Conservation (phyloP, 2,329 filamentous ascomycete species). For the Dactylellina parvicollis region DNA sequence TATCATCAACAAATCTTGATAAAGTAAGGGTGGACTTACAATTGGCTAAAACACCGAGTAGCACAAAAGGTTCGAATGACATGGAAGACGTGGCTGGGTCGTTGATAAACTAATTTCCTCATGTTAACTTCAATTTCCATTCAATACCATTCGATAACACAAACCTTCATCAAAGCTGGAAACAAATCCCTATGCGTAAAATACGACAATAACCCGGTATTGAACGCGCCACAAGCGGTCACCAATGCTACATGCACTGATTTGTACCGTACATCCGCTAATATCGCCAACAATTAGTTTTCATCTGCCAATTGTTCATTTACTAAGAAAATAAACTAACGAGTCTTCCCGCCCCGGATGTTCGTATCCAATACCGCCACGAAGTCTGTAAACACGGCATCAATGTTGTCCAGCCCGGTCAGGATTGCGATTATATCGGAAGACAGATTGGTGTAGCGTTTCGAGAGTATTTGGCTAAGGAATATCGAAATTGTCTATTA, state of each 20-base stretch:
- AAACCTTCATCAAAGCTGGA: constrained; percentile 90
- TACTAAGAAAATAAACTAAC: constrained; percentile 72
- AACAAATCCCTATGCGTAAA: constrained; percentile 95
- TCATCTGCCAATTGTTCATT: constrained; percentile 78
- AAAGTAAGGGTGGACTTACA: constrained; percentile 62
- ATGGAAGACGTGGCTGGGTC: constrained; percentile 74
- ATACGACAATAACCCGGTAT: constrained; percentile 92
- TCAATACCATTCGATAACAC: constrained; percentile 48
- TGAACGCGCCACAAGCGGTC: constrained; percentile 91
- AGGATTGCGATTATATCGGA: constrained; percentile 92
- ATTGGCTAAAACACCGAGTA: constrained; percentile 88
- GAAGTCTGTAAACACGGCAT: constrained; percentile 86
- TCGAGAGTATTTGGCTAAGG: constrained; percentile 80
- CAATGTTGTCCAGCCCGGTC: constrained; percentile 87
- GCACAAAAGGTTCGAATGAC: constrained; percentile 78
- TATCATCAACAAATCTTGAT: not conserved
- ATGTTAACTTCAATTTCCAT: constrained; percentile 1
- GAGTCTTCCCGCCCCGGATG: constrained; percentile 77
- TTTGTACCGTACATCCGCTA: constrained; percentile 78
- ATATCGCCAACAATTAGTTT: constrained; percentile 71
- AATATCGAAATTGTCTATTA: constrained; percentile 86
- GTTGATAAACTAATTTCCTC: constrained; percentile 74
- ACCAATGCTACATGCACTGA: constrained; percentile 84
- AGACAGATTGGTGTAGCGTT: constrained; percentile 93
- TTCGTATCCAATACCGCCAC: constrained; percentile 82